Evolutionary conservation across 1,139 yeast genomes (phyloP), one percentile per base, ranked within the genome.

Genomic region (Candida gigantensis): DNA sequence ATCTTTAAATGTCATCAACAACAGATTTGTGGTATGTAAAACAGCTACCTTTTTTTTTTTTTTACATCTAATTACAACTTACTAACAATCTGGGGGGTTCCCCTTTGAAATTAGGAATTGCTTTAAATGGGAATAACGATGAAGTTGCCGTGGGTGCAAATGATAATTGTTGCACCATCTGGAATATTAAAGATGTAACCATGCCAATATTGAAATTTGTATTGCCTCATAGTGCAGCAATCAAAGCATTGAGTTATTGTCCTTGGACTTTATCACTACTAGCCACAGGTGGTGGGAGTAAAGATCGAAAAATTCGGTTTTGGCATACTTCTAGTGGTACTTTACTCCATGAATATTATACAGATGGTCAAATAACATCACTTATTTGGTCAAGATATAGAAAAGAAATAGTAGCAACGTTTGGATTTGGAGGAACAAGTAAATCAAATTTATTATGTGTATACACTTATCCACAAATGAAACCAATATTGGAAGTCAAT

Each of bases 311-410:
- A 16, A 67, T 81, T 13, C 65, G 88, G 36, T 86, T 88, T 53
- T 89, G 96, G 96, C 95, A 90, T 57, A 74, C 92, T 0, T 62
- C 64, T 3, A 71, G 92, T 0, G 96, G 96, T 0, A 81, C 92
- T 0, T 57, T 85, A 30, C 58, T 88, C 23, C 66, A 71, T 7
- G 65, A 79, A 24, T 56, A 68, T 30, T 63, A 69, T 35, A 81
- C 94, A 1, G 69, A 72, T 17, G 83, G 86, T 0, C 97, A 90
- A 54, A 73, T 90, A 6, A 88, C 96, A 0, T 77, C 92, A 0
- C 58, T 90, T 19, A 65, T 76, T 12, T 90, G 97, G 97, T 83
- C 92, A 1, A 60, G 58, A 20, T 68, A 68, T 32, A 68, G 69
- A 39, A 76, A 74, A 43, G 87, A 88, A 50, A 60, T 89, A 5